A percentile compares a stretch with the other conserved stretches of the same genome.
These are phyloP conservation scores for Trichoderma oligosporum DNA, from an alignment of 2,329 filamentous ascomycete genomes.

Conservation along the genomic window DNA sequence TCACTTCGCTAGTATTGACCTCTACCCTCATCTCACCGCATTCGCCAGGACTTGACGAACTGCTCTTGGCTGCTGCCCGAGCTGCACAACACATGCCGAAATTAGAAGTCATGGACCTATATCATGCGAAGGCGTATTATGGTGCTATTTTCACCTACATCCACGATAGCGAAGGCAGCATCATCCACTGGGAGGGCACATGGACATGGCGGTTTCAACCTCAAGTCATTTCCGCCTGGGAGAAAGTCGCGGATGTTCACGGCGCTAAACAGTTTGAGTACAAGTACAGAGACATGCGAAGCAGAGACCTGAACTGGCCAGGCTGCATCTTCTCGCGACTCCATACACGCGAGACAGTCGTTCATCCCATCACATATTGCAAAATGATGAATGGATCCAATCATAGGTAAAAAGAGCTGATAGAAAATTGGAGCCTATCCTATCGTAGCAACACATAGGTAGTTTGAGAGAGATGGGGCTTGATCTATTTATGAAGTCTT, in stretches of 20 bases:
- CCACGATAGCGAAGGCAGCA: not conserved
- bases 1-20: not conserved
- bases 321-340: not conserved
- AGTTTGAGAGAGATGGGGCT: too few species aligned
- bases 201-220: not conserved
- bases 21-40: not conserved
- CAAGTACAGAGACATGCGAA: not conserved
- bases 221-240: not conserved
- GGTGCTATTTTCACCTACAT: not conserved
- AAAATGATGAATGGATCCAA: conserved; percentile 1
- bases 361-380: not conserved
- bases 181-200: not conserved
- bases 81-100: not conserved
- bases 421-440: too few species aligned
- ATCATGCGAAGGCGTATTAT: not conserved
- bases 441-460: too few species aligned
- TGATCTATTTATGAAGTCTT: too few species aligned
- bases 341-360: not conserved
- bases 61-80: not conserved
- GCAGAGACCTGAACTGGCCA: not conserved
- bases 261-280: not conserved
- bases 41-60: not conserved
- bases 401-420: not conserved
- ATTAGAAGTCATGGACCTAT: not conserved
- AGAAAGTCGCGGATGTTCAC: not conserved